These are phyloP conservation scores for Solanum chiquidenum DNA, from an alignment of 257 asterid species.

Conservation along the genomic window DNA sequence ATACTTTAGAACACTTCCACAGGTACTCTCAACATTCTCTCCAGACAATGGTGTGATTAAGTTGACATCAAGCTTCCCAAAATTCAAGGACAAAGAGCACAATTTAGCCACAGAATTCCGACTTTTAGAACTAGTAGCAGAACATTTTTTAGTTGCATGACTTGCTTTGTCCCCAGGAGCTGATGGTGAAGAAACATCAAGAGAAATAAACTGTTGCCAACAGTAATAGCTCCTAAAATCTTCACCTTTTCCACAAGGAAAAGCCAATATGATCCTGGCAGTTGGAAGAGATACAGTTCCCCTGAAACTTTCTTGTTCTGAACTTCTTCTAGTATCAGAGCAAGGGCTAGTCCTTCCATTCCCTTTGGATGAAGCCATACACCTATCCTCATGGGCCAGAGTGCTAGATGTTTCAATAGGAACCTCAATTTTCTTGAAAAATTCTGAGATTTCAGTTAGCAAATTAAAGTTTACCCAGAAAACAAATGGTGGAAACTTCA, in stretches of 20 bases:
- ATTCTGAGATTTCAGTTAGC: slow-evolving; percentile 20
- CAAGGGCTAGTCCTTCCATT: slow-evolving; percentile 22
- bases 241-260: slow-evolving; percentile 35
- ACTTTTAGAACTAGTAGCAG: slow-evolving; percentile 30
- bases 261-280: slow-evolving; percentile 72
- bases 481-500: slow-evolving; percentile 63
- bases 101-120: slow-evolving; percentile 26
- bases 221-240: slow-evolving; percentile 41
- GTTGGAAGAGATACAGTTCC: slow-evolving; percentile 54
- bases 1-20: slow-evolving; percentile 16
- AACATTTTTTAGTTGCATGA: slow-evolving; percentile 26
- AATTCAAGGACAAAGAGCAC: slow-evolving; percentile 46
- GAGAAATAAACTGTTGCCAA: slow-evolving; percentile 60
- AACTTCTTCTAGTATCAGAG: slow-evolving; percentile 15
- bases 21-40: slow-evolving; percentile 27
- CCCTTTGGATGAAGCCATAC: slow-evolving; percentile 13
- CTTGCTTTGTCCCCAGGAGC: slow-evolving; percentile 23
- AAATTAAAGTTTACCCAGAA: slow-evolving; percentile 68
- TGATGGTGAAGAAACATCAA: slow-evolving; percentile 44
- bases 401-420: slow-evolving; percentile 21
- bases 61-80: slow-evolving; percentile 48
- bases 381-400: slow-evolving; percentile 13
- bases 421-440: slow-evolving; percentile 40
- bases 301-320: slow-evolving; percentile 28
- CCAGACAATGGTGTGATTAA: slow-evolving; percentile 32